A percentile compares a stretch with the other conserved stretches of the same genome.
phyloP scores from a whole-genome alignment of 2,329 filamentous ascomycete genomes.

The Ophiostoma australiae region DNA sequence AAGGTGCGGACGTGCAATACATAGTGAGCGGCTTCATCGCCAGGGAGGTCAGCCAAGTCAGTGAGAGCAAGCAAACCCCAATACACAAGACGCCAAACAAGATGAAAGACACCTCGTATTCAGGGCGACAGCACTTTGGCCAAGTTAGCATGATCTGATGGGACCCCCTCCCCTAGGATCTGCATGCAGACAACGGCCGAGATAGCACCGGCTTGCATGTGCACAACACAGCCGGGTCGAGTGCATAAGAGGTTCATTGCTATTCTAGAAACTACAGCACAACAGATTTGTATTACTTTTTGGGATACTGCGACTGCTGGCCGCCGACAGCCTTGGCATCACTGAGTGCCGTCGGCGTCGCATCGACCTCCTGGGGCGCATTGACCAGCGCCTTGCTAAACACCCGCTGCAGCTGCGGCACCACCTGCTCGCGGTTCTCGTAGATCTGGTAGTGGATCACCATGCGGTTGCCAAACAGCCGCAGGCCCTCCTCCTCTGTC shows the following conservation, averaged over 20 bases:
- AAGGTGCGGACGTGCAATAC: too few species aligned
- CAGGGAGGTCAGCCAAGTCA: too few species aligned
- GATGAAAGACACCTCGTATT: background rate
- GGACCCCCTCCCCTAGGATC: background rate
- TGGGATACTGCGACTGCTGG: constrained; percentile 4
- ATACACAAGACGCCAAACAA: too few species aligned
- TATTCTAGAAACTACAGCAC: background rate
- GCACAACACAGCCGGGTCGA: too few species aligned
- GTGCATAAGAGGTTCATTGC: background rate
- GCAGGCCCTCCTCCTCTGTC: constrained; percentile 42
- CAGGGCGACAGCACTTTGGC: background rate
- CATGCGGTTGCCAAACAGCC: constrained; percentile 39
- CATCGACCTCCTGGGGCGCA: constrained; percentile 13
- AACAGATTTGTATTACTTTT: background rate
- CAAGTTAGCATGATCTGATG: background rate
- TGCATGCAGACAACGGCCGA: constrained; percentile 7
- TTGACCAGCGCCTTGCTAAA: constrained; percentile 42
- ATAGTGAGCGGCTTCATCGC: too few species aligned
- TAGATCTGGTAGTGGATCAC: constrained; percentile 59
- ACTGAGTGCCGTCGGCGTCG: constrained; percentile 11
- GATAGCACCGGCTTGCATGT: background rate
- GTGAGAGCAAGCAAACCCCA: too few species aligned
- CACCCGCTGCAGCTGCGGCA: constrained; percentile 51
- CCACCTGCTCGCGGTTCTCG: constrained; percentile 53
- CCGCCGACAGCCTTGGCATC: background rate